These are phyloP conservation scores for Lentinula lateritia DNA, from an alignment of 768 basidiomycete species.

Conservation along the genomic window DNA sequence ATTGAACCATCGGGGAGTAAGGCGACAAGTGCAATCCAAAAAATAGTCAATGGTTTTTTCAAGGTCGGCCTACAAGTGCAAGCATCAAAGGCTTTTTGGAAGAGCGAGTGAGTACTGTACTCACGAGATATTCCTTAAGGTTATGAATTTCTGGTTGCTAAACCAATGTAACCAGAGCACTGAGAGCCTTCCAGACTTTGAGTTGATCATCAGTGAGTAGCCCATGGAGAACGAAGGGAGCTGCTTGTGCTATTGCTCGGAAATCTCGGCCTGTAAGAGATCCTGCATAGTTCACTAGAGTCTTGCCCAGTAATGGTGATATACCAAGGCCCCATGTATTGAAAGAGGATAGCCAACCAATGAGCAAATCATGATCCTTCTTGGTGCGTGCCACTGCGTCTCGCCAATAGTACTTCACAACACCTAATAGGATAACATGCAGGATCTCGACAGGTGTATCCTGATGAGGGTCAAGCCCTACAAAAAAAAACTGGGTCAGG, in stretches of 20 bases:
- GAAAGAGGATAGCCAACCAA: conserved; percentile 20
- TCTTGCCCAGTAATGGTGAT: conserved; percentile 19
- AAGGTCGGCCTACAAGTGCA: conserved; percentile 15
- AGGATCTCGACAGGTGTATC: too few species aligned
- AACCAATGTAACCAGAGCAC: conserved; percentile 26
- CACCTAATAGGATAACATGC: conserved; percentile 26
- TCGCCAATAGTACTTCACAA: conserved; percentile 45
- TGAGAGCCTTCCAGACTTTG: conserved; percentile 28
- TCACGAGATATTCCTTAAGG: conserved; percentile 27
- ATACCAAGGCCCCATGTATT: conserved; percentile 29
- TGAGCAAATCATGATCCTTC: conserved; percentile 19
- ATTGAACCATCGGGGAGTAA: conserved; percentile 30
- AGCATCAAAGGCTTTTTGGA: neutral
- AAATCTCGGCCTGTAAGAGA: conserved; percentile 33
- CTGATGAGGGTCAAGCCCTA: too few species aligned
- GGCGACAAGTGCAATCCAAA: conserved; percentile 22
- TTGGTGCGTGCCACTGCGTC: conserved; percentile 25
- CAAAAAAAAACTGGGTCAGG: too few species aligned
- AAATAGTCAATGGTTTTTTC: conserved; percentile 28
- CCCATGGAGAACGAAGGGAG: conserved; percentile 31
- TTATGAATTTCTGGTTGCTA: conserved; percentile 34
- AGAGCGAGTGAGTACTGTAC: too few species aligned
- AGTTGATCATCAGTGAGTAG: conserved; percentile 21
- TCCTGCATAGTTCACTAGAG: conserved; percentile 30
- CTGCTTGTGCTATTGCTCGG: conserved; percentile 25